These are phyloP conservation scores for Salvia splendens DNA, from an alignment of 257 asterid species.

Conservation along the genomic window DNA sequence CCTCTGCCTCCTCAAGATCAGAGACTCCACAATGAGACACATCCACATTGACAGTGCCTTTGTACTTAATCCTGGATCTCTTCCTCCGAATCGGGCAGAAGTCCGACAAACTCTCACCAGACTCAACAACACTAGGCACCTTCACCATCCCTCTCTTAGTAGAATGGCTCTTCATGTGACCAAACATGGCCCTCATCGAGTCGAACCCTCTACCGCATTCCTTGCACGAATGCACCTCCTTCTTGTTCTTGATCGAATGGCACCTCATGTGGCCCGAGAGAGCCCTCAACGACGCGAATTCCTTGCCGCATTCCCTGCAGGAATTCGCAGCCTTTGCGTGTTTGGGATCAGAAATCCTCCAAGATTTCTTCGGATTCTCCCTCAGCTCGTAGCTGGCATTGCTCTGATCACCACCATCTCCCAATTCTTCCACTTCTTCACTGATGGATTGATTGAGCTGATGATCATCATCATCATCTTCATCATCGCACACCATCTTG, in stretches of 20 bases:
- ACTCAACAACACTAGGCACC: constrained; percentile 23
- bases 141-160: constrained; percentile 40
- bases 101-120: constrained; percentile 45
- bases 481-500: too few relatives aligned
- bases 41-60: constrained; percentile 25
- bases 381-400: constrained; percentile 55
- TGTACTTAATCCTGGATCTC: constrained; percentile 64
- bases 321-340: constrained; percentile 18
- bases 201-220: constrained; percentile 68
- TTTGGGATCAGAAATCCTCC: constrained; percentile 56
- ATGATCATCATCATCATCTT: too few relatives aligned
- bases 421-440: background rate
- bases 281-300: constrained; percentile 64
- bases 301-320: constrained; percentile 70
- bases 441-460: too few relatives aligned
- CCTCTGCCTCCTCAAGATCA: constrained; percentile 48
- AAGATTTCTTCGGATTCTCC: constrained; percentile 77
- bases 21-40: constrained; percentile 26
- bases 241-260: constrained; percentile 54
- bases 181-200: constrained; percentile 74
- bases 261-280: constrained; percentile 79
- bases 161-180: constrained; percentile 87
- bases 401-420: constrained; percentile 45
- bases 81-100: constrained; percentile 58
- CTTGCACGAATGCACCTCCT: constrained; percentile 47